Conservation (phyloP, 2,329 filamentous ascomycete species). For the Colletotrichum sp. region DNA sequence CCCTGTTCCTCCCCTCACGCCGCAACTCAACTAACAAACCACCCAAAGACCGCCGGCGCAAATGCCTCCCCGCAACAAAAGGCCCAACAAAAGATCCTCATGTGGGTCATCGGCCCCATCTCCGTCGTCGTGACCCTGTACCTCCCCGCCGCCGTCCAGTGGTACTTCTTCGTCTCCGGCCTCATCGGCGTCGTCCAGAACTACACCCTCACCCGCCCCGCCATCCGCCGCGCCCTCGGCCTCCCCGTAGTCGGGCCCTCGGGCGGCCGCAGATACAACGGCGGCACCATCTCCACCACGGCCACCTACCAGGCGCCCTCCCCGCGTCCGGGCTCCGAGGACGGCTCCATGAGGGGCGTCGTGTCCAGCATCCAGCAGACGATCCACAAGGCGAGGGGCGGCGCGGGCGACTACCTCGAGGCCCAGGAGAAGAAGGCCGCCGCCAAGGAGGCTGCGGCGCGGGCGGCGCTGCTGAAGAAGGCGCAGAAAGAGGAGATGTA, state of each 20-base stretch:
- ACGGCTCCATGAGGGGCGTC: constrained; percentile 35
- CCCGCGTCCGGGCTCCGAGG: constrained; percentile 5
- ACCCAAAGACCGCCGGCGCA: background rate
- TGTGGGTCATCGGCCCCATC: constrained; percentile 46
- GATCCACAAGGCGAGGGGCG: constrained; percentile 35
- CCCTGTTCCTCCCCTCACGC: constrained; percentile 19
- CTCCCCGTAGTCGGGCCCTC: constrained; percentile 37
- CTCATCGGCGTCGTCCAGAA: constrained; percentile 37
- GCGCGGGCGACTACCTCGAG: constrained; percentile 33
- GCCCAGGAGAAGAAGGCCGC: constrained; percentile 31
- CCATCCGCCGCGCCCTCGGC: constrained; percentile 41
- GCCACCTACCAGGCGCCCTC: constrained; percentile 34
- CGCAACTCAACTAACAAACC: constrained; percentile 18
- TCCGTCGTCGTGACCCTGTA: constrained; percentile 51
- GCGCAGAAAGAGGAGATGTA: constrained; percentile 34
- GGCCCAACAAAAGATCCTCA: constrained; percentile 45
- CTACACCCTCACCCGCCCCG: constrained; percentile 40
- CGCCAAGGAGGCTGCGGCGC: constrained; percentile 33
- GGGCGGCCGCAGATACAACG: constrained; percentile 4
- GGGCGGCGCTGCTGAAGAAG: constrained; percentile 35
- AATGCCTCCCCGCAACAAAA: constrained; percentile 36
- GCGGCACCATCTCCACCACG: constrained; percentile 3
- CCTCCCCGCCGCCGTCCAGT: constrained; percentile 53
- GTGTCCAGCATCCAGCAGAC: constrained; percentile 43
- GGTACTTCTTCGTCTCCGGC: constrained; percentile 50